Base-by-base conservation (phyloP, 805 yeast species). In the Spathaspora hagerdaliae region DNA sequence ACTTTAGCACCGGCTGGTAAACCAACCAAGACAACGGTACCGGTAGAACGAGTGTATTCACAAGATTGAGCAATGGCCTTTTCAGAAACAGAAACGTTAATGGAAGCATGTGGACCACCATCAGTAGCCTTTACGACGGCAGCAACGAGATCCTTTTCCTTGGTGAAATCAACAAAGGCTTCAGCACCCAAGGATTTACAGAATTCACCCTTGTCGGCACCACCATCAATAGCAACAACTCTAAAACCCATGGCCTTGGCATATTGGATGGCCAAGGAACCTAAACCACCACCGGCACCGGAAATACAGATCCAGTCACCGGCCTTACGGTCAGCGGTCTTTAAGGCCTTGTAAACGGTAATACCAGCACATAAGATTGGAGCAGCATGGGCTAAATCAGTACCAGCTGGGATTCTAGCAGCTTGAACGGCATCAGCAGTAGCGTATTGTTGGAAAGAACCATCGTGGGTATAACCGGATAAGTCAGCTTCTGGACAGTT, bases 211-310 rank as follows among this genome's bases (percentile, higher is more conserved):
- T 85, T 84, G 39, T 77, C 88, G 11, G 63, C 85, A 67, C 88
- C 88, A 64, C 87, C 87, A 60, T 85, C 91, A 54, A 85, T 82
- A 54, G 79, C 89, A 33, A 84, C 55, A 39, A 83, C 87, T 56
- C 76, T 63, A 67, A 71, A 73, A 58, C 91, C 92, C 85, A 83
- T 78, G 50, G 87, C 88, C 55, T 67, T 75, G 51, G 87, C 90
- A 67, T 82, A 85, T 69, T 85, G 90, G 56, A 84, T 72, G 45
- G 88, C 89, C 53, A 85, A 67, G 35, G 87, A 72, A 60, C 91
- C 92, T 65, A 85, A 76, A 60, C 92, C 91, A 64, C 91, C 91
- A 65, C 81, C 87, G 51, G 89, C 90, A 71, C 92, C 91, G 46
- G 88, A 80, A 49, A 85, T 72, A 49, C 81, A 79, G 53, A 83